Evolutionary conservation across 1,284 basidiomycete species (phyloP), one percentile per base, ranked within the genome.

Genomic region (Rhodotorula sp.): DNA sequence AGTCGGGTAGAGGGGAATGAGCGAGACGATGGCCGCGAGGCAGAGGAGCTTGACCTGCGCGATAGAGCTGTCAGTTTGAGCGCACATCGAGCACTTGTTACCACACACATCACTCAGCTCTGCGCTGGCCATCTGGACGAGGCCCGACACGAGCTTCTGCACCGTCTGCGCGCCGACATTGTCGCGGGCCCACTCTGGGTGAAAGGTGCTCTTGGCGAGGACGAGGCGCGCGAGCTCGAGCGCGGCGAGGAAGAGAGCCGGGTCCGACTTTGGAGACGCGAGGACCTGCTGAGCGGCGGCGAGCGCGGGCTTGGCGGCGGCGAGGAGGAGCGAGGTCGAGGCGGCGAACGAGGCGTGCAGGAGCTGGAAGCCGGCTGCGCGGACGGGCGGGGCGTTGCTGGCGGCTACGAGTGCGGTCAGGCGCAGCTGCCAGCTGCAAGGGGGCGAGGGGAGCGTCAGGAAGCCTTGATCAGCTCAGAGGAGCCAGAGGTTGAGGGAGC

Each of bases 151-250:
- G 27, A 68, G 53, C 46, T 68, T 73, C 66, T 75, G 74, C 2
- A 71, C 74, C 14, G 63, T 48, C 52, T 68, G 72, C 8, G 74
- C 72, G 5, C 74, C 74, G 44, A 73, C 72, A 10, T 68, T 70
- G 41, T 75, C 74, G 57, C 74, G 62, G n/a, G 74, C 72, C 74
- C 74, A 75, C 50, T 75, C 74, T 1, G 74, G 69, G 56, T 75
- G 72, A 54, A 52, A 68, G 10, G 67, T 69, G 57, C 67, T 69
- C 62, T 67, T 64, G 12, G 69, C 74, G 41, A 75, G 56, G 46
- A 75, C 53, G 42, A 70, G 56, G 45, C 60, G 58, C 9, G 67
- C 61, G 25, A 62, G 27, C 27, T 71, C 72, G 41, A 71, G 61
- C 14, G 72, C 69, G 49, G 69, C 58, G 52, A 67, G 34, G 59